These are phyloP conservation scores for Penstemon newberryi DNA, from an alignment of 257 asterid species.

Conservation along the genomic window DNA sequence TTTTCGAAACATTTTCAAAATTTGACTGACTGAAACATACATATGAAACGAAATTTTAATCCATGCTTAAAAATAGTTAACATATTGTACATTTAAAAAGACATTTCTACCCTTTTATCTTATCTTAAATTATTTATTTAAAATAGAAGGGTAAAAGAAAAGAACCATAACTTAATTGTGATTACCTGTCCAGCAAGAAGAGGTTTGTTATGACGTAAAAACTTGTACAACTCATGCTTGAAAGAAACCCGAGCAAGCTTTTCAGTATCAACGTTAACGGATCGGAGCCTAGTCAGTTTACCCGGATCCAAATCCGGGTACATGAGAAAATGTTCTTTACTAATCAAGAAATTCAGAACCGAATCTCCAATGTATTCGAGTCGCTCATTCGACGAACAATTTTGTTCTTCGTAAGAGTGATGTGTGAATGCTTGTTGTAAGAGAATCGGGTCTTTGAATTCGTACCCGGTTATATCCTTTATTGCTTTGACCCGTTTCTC, in stretches of 20 bases:
- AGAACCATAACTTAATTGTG: no score
- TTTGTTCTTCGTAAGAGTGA: slow-evolving; percentile 9
- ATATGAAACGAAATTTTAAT: no score
- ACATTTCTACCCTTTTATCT: no score
- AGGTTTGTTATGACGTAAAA: slow-evolving; percentile 36
- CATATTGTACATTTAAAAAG: no score
- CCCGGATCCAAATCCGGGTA: slow-evolving; percentile 34
- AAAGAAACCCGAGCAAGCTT: slow-evolving; percentile 44
- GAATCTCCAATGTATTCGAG: slow-evolving; percentile 42
- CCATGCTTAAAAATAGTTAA: no score
- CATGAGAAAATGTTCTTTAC: slow-evolving; percentile 1
- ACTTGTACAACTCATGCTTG: slow-evolving; percentile 24
- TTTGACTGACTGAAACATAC: no score
- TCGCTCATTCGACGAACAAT: slow-evolving; percentile 18
- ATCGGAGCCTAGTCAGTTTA: slow-evolving; percentile 32
- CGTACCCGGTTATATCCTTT: slow-evolving; percentile 28
- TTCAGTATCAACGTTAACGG: slow-evolving; percentile 40
- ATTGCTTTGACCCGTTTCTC: slow-evolving; percentile 27
- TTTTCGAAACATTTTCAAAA: no score
- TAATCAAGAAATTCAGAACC: slow-evolving; percentile 30
- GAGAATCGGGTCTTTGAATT: slow-evolving; percentile 22
- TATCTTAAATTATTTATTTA: no score
- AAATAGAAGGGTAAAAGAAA: no score
- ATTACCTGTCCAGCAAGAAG: slow-evolving; percentile 31
- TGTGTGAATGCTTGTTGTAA: slow-evolving; percentile 39